Evolutionary conservation across 2,329 filamentous ascomycete genomes (phyloP).

Genomic region (Aspergillus pseudonomiae): DNA sequence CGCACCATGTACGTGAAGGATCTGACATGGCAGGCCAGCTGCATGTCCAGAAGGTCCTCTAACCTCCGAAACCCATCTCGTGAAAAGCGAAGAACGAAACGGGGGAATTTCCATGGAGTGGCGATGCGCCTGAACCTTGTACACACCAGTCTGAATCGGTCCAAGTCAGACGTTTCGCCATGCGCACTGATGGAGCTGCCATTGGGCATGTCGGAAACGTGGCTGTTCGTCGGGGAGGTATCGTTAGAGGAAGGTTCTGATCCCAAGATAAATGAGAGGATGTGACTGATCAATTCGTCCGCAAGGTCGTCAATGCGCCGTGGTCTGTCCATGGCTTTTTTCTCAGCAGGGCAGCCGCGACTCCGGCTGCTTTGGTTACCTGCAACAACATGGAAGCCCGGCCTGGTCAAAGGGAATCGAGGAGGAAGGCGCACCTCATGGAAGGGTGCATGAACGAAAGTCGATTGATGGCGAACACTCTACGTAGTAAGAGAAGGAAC

Average conservation of each 20-base stretch:
- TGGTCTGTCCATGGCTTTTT: conserved; percentile 35
- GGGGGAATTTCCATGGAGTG: conserved; percentile 42
- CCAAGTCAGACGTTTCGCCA: conserved; percentile 40
- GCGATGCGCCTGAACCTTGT: conserved; percentile 44
- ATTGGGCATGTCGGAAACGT: conserved; percentile 11
- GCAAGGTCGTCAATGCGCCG: conserved; percentile 39
- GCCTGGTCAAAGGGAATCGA: conserved; percentile 10
- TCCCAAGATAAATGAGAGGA: conserved; percentile 35
- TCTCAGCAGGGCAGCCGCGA: conserved; percentile 35
- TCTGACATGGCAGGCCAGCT: conserved; percentile 40
- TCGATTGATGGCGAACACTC: neutral
- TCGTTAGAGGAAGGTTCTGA: conserved; percentile 19
- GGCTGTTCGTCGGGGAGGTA: conserved; percentile 14
- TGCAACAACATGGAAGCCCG: conserved; percentile 37
- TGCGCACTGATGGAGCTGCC: conserved; percentile 14
- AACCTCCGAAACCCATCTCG: conserved; percentile 37
- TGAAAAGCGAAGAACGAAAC: conserved; percentile 42
- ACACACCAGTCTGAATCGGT: conserved; percentile 45
- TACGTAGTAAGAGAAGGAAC: conserved; percentile 10
- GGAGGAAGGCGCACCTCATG: conserved; percentile 5
- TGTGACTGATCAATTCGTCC: conserved; percentile 40
- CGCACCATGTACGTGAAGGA: conserved; percentile 45
- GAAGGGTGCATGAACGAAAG: neutral
- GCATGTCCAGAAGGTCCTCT: conserved; percentile 39
- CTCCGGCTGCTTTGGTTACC: conserved; percentile 33